Evolutionary conservation across 306 rosid genomes (phyloP), one percentile per base, ranked within the genome.

Genomic region (Vigna radiata): DNA sequence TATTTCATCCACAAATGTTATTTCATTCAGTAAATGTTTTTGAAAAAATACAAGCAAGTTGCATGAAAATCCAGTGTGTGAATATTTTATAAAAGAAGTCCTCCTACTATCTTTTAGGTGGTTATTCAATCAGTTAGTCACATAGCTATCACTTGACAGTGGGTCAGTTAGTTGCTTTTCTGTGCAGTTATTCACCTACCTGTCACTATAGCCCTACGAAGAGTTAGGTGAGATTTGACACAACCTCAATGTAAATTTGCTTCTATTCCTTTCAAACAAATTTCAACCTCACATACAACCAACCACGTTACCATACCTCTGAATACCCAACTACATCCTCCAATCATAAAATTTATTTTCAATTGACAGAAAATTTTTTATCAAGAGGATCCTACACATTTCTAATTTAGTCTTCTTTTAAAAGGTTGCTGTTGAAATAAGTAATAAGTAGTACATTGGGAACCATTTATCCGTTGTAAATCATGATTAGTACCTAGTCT

Each of bases 301-400:
- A 39, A 75, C 37, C 71, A 46, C 72, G 75, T 62, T 61, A 60
- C n/a, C 64, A 29, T 59, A 70, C 66, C 19, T 36, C 75, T 55
- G 27, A 79, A 69, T 33, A 52, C 15, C 43, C 53, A 79, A 61
- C 23, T 48, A 63, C 46, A 72, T 74, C 68, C 53, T 80, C 39
- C 41, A 71, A 50, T 44, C 53, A 68, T 62, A 54, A 41, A 56
- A 72, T 41, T 74, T 75, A 29, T 0, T 69, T 79, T 71, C 1
- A 17, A 46, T 2, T 17, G 23, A 50, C 63, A 50, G 23, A 21
- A 72, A 39, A 3, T 41, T 3, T 16, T 39, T 50, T 13, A 52
- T 31, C 64, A 62, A 64, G 43, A 39, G 2, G 63, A 71, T 27
- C 46, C 31, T 54, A 64, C 21, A 25, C 79, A 65, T 72, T 72